These are phyloP conservation scores for Saturnispora serradocipensis DNA, from an alignment of 805 yeast species.

Conservation along the genomic window DNA sequence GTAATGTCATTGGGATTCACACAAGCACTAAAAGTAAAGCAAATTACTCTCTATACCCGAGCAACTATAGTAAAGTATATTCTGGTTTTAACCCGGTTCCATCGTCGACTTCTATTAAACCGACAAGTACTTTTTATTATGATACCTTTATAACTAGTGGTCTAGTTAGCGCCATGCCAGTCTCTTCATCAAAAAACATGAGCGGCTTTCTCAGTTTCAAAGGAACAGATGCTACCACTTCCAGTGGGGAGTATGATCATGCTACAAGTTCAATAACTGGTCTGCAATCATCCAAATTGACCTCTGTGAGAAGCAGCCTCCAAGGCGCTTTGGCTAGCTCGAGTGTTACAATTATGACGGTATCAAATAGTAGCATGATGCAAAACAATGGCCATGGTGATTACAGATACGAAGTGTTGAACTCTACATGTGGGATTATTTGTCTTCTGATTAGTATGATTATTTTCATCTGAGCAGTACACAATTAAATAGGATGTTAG, in stretches of 20 bases:
- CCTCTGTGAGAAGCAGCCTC: background rate
- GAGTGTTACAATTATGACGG: background rate
- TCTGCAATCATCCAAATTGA: background rate
- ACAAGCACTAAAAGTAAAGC: background rate
- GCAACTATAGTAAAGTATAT: background rate
- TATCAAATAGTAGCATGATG: background rate
- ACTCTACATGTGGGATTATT: slow-evolving; percentile 3
- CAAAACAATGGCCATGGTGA: slow-evolving; percentile 1
- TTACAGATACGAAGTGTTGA: slow-evolving; percentile 1
- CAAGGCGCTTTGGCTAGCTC: background rate
- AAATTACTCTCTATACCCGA: background rate
- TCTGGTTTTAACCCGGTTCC: background rate
- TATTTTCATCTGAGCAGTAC: background rate
- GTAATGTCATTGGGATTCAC: background rate
- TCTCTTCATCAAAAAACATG: background rate
- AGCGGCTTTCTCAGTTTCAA: background rate
- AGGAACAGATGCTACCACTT: background rate
- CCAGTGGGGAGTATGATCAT: background rate
- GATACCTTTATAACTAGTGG: background rate
- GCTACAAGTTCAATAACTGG: background rate
- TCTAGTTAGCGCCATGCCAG: background rate
- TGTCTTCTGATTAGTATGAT: slow-evolving; percentile 1
- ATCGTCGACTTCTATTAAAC: background rate
- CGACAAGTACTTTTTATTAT: background rate
- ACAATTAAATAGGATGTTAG: background rate